A percentile compares a stretch with the other conserved stretches of the same genome.
These are phyloP conservation scores for Dictyostelium discoideum DNA, from an alignment of 78 protist species.

Conservation along the genomic window dicty_2.7 NC_007090.3:1609001-1609500, in stretches of 20 bases:
- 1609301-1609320: slow-evolving; percentile 92
- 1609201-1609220: slow-evolving; percentile 92
- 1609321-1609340: slow-evolving; percentile 83
- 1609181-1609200: slow-evolving; percentile 89
- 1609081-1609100: neutral
- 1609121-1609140: slow-evolving; percentile 93
- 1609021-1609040: no score
- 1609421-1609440: slow-evolving; percentile 97
- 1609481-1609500: slow-evolving; percentile 83
- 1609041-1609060: no score
- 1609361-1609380: slow-evolving; percentile 94
- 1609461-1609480: slow-evolving; percentile 83
- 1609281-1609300: slow-evolving; percentile 95
- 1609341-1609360: slow-evolving; percentile 86
- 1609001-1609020: neutral
- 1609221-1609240: slow-evolving; percentile 91
- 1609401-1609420: slow-evolving; percentile 95
- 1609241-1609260: slow-evolving; percentile 86
- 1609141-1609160: slow-evolving; percentile 88
- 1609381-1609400: slow-evolving; percentile 95
- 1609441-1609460: slow-evolving; percentile 97
- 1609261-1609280: slow-evolving; percentile 95
- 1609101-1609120: slow-evolving; percentile 83
- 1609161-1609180: slow-evolving; percentile 71
- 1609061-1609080: no score